These are phyloP conservation scores for Hypoxylon sp. DNA, from an alignment of 2,329 filamentous ascomycete species.

Conservation along the genomic window DNA sequence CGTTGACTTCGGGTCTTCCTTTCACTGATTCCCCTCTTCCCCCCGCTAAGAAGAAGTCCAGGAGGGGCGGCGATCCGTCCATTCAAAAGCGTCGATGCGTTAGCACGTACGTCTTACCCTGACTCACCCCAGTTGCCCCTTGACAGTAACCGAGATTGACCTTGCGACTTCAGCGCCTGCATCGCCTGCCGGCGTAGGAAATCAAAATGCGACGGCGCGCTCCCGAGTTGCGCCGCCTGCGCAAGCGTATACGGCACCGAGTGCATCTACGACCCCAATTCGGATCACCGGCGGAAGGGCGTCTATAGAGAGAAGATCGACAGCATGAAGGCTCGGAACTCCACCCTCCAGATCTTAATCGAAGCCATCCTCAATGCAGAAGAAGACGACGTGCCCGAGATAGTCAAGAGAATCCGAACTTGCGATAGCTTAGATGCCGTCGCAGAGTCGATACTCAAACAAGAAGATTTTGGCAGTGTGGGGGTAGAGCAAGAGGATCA, in stretches of 20 bases:
- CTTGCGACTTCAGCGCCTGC: conserved; percentile 66
- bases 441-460: conserved; percentile 67
- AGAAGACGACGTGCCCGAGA: conserved; percentile 84
- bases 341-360: conserved; percentile 91
- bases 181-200: conserved; percentile 84
- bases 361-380: conserved; percentile 92
- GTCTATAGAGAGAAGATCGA: conserved; percentile 97
- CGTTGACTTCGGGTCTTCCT: conserved; percentile 34
- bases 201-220: conserved; percentile 91
- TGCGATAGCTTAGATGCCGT: conserved; percentile 78
- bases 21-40: conserved; percentile 41
- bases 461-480: conserved; percentile 57
- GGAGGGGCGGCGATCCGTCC: conserved; percentile 63
- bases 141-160: conserved; percentile 24
- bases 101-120: conserved; percentile 68
- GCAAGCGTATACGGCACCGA: conserved; percentile 91
- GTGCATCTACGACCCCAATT: conserved; percentile 96
- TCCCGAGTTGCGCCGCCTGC: conserved; percentile 95
- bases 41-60: conserved; percentile 64
- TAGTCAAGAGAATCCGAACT: conserved; percentile 89
- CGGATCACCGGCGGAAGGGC: conserved; percentile 94
- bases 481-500: conserved; percentile 59
- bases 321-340: conserved; percentile 86
- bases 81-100: conserved; percentile 81
- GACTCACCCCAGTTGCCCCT: conserved; percentile 8